These are phyloP conservation scores for Selaginella tamariscina DNA, from an alignment of 75 land plant genomes.

Conservation along the genomic window DNA sequence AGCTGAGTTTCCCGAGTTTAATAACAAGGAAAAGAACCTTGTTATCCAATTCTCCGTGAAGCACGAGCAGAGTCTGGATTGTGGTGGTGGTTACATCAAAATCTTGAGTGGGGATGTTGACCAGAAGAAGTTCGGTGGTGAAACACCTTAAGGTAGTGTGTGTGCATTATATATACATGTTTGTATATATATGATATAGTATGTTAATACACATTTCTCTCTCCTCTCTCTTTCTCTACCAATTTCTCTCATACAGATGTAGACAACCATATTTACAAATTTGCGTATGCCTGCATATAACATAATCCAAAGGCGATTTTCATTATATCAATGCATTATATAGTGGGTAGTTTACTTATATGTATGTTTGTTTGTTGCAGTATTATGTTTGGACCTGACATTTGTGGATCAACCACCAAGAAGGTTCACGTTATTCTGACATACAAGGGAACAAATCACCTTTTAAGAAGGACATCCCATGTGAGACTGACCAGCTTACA, in stretches of 20 bases:
- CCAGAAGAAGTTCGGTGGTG: constrained; percentile 4
- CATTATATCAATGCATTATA: too few species aligned
- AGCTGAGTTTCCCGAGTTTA: constrained; percentile 9
- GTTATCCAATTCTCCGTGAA: constrained; percentile 6
- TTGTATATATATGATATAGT: background rate
- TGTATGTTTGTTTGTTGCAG: constrained; percentile 30
- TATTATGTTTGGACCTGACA: constrained; percentile 98
- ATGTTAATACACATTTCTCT: too few species aligned
- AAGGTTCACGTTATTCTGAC: constrained; percentile 71
- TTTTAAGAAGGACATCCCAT: constrained; percentile 63
- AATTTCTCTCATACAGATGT: background rate
- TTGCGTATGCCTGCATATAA: too few species aligned
- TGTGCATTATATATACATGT: background rate
- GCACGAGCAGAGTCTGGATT: constrained; percentile 5
- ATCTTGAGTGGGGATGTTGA: constrained; percentile 1
- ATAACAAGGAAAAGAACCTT: constrained; percentile 2
- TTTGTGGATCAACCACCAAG: constrained; percentile 71
- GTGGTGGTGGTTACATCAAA: constrained; percentile 9
- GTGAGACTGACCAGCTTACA: constrained; percentile 78
- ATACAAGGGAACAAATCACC: constrained; percentile 49
- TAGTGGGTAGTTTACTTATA: too few species aligned
- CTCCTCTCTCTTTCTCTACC: background rate
- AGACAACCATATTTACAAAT: too few species aligned
- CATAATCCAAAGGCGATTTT: too few species aligned
- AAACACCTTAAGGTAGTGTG: constrained; percentile 11